Evolutionary conservation across 164 flowering plant genomes (phyloP).

Genomic region (Vitis rotundifolia): DNA sequence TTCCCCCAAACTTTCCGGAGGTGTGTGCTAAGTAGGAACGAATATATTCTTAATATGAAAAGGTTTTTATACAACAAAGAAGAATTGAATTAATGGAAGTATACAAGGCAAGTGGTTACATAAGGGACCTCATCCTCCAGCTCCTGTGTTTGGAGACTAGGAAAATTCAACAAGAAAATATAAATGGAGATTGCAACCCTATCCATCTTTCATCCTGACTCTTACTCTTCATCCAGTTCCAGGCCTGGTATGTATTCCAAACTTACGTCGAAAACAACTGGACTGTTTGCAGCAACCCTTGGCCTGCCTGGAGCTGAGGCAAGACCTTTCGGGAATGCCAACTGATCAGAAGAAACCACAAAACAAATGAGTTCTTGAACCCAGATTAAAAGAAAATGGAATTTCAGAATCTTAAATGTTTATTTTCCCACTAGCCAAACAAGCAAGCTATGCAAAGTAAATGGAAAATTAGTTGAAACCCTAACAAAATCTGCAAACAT

Average conservation of each 20-base stretch:
- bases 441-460: no score
- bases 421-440: no score
- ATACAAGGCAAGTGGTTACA: neutral
- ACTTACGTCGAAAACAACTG: slow-evolving; percentile 88
- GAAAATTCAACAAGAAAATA: neutral
- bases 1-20: no score
- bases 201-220: neutral
- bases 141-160: neutral
- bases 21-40: no score
- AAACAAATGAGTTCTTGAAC: neutral
- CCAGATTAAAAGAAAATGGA: neutral
- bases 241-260: slow-evolving; percentile 92
- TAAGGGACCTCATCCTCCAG: neutral
- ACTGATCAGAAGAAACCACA: slow-evolving; percentile 27
- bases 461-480: no score
- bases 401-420: no score
- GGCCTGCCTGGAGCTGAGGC: slow-evolving; percentile 97
- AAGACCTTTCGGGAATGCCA: slow-evolving; percentile 95
- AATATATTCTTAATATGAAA: no score
- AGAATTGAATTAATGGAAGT: neutral
- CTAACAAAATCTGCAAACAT: no score
- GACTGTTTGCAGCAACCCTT: slow-evolving; percentile 86
- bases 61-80: neutral
- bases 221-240: slow-evolving; percentile 71
- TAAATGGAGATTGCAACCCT: neutral